A percentile compares a stretch with the other conserved stretches of the same genome.
These are phyloP conservation scores for Paspalum vaginatum DNA, from an alignment of 176 grass and related monocot species.

Conservation along the genomic window DNA sequence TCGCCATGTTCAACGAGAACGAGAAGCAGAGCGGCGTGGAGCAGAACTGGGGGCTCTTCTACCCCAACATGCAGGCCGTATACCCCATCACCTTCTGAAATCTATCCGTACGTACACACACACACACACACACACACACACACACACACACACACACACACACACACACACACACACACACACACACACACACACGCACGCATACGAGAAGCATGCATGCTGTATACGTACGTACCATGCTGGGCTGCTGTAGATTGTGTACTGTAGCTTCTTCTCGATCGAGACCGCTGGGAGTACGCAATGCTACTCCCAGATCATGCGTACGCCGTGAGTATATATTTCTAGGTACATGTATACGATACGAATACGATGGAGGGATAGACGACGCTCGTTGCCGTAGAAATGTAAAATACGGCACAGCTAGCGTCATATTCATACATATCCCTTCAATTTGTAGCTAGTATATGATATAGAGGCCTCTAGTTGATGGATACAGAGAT, in stretches of 20 bases:
- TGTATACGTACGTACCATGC: background rate
- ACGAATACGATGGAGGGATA: background rate
- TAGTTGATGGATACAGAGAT: too few species aligned
- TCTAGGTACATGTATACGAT: background rate
- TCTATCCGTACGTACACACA: background rate
- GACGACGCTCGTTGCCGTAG: background rate
- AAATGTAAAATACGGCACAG: background rate
- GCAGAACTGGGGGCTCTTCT: conserved; percentile 82
- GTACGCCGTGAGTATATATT: conserved; percentile 32
- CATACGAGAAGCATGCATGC: too few species aligned
- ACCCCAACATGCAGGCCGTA: conserved; percentile 69
- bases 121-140: too few species aligned
- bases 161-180: too few species aligned
- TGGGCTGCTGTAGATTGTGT: conserved; percentile 31
- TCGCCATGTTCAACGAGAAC: conserved; percentile 86
- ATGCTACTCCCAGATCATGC: conserved; percentile 47
- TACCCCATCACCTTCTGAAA: conserved; percentile 76
- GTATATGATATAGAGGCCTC: too few species aligned
- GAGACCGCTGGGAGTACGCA: conserved; percentile 48
- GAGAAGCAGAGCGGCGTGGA: conserved; percentile 57
- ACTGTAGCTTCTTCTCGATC: conserved; percentile 37
- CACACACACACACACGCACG: too few species aligned
- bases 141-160: too few species aligned
- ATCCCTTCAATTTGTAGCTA: background rate
- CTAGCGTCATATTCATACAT: background rate